Evolutionary conservation across 208 protist genomes (phyloP), one percentile per base, ranked within the genome.

Genomic region (Lotmaria passim): DNA sequence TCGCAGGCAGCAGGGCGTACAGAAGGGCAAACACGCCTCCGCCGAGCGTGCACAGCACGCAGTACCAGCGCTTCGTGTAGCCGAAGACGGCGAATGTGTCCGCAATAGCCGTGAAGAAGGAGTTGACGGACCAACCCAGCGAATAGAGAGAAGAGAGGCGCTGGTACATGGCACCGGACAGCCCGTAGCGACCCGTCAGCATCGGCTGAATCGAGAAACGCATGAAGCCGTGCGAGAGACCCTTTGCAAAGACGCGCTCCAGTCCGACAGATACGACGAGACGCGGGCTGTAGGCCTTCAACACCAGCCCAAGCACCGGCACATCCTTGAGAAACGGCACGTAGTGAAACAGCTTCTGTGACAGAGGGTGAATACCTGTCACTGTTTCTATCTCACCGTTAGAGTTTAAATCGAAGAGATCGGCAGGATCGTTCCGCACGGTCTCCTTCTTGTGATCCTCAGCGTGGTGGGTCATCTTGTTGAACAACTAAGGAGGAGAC

Each of bases 11-110:
- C 10, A 81, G 38, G 14, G 69, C 86, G 65, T 79, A 87, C 14
- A 68, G 75, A 31, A 92, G 51, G 36, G 78, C 82, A 44, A 86
- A 78, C 15, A 60, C 73, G 14, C 58, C 65, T 12, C 84, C 80
- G 28, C 83, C 17, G 15, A 92, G 15, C 33, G 73, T 68, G 8
- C 80, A 92, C 3, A 82, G 7, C 39, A 82, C 65, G 48, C 79
- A 69, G 83, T 89, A 90, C 84, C 84, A 94, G 12, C 86, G 81
- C 81, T 91, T 93, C 23, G 81, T 84, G 76, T 93, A 94, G 21
- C 83, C 82, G 28, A 89, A 81, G 30, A 92, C 58, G 23, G 82
- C 73, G 41, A 92, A 85, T 43, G 75, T 80, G 67, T 93, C 89
- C 23, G 77, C 82, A 28, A 93, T 57, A 47, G 83, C 75, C 19